Evolutionary conservation across 345 rosid genomes (phyloP), one percentile per base, ranked within the genome.

Genomic region (Eutrema yunnanense): DNA sequence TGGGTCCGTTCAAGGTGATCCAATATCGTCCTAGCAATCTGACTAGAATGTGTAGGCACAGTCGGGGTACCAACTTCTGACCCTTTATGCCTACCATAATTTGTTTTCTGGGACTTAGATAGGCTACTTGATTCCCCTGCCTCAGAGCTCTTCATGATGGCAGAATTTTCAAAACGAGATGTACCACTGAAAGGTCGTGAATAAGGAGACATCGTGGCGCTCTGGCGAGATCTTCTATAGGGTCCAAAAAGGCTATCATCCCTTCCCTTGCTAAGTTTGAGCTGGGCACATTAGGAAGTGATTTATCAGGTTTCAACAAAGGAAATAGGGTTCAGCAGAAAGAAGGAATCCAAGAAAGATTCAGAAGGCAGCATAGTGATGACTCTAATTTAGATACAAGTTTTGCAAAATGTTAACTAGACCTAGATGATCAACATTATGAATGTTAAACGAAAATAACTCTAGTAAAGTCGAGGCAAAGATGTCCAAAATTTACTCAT

Each of bases 21-120:
- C 83, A 90, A 49, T 81, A 95, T 95, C 72, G 79, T 90, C 73
- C 83, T 81, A 69, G 96, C 96, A 50, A 78, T 71, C 88, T 84
- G 92, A 78, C 87, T 87, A 67, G 99, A 87, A 77, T 92, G 93
- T 27, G 85, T 51, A 65, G 85, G 99, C 75, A 82, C 92, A 47
- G 80, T 76, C 19, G 86, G 84, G 62, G 74, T 78, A 72, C 82
- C 76, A 65, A 66, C 76, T 62, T 84, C 87, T 57, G 80, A 73
- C 65, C 63, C 81, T 63, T 73, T 66, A 13, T 77, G 71, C 69
- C 79, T 86, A 36, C 73, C 71, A 36, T 51, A 68, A 5, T 82
- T 78, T 5, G 62, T 43, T 67, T 69, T 72, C 48, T 77, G 81
- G 57, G 80, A 75, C 67, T 57, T 73, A 36, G 81, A 73, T 50